phyloP scores from a whole-genome alignment of 495 filamentous ascomycete genomes.

The Chlorociboria aeruginascens region DNA sequence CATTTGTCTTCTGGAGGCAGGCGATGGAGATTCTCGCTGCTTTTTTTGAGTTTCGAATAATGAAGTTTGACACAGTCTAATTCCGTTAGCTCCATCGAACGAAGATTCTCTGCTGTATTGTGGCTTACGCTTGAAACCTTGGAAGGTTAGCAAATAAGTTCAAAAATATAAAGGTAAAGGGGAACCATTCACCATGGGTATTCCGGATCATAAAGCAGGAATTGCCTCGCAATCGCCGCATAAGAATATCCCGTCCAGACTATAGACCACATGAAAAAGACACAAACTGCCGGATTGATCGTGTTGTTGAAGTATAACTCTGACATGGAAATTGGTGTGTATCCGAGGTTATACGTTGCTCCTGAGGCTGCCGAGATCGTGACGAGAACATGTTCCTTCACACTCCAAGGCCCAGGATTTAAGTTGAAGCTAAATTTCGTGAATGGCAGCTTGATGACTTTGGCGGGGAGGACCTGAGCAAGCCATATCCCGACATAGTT shows the following conservation, averaged over 20 bases:
- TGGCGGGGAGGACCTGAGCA: conserved; percentile 34
- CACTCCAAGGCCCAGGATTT: conserved; percentile 44
- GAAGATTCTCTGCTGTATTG: no score
- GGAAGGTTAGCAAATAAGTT: neutral
- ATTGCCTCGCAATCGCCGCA: conserved; percentile 39
- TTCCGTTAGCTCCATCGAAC: conserved; percentile 4
- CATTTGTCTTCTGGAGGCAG: conserved; percentile 38
- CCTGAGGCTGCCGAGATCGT: conserved; percentile 42
- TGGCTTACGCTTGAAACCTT: conserved; percentile 8
- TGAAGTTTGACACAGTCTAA: conserved; percentile 39
- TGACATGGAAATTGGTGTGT: conserved; percentile 35
- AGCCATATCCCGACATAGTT: conserved; percentile 44
- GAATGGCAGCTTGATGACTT: conserved; percentile 33
- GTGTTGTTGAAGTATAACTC: conserved; percentile 40
- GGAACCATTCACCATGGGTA: conserved; percentile 35
- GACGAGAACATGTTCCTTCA: conserved; percentile 46
- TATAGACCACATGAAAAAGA: conserved; percentile 48
- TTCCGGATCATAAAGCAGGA: conserved; percentile 41
- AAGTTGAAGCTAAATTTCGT: conserved; percentile 36
- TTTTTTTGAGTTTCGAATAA: conserved; percentile 44
- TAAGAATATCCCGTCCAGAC: conserved; percentile 43
- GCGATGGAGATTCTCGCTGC: conserved; percentile 34
- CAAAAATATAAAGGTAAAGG: neutral
- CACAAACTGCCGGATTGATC: conserved; percentile 36
- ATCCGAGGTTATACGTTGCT: conserved; percentile 38